phyloP scores from a whole-genome alignment of 345 rosid species.

The Garcia nutans region DNA sequence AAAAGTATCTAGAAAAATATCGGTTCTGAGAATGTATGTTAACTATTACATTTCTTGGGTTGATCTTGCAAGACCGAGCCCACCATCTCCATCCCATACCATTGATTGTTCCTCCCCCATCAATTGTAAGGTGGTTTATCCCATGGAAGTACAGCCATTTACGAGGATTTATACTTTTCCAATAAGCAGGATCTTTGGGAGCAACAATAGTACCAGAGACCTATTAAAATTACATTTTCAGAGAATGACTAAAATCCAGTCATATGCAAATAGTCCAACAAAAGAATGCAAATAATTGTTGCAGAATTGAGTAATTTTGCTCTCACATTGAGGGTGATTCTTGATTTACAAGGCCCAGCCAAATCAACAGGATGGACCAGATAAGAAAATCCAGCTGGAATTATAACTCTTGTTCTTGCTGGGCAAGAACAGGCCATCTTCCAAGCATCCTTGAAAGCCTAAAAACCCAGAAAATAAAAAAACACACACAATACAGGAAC shows the following conservation, averaged over 20 bases:
- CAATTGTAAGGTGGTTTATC: constrained; percentile 65
- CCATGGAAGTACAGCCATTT: constrained; percentile 81
- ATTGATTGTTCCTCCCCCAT: constrained; percentile 74
- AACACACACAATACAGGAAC: no score
- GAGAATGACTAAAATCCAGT: neutral
- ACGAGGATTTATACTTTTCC: constrained; percentile 68
- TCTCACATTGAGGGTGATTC: constrained; percentile 62
- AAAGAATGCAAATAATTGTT: neutral
- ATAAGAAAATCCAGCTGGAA: constrained; percentile 55
- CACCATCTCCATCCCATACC: constrained; percentile 94
- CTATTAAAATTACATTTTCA: constrained; percentile 34
- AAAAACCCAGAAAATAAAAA: constrained; percentile 17
- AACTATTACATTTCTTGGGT: constrained; percentile 45
- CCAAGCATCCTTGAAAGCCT: constrained; percentile 77
- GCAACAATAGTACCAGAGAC: constrained; percentile 74
- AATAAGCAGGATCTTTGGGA: constrained; percentile 67
- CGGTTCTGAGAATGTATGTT: constrained; percentile 14
- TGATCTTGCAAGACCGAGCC: constrained; percentile 74
- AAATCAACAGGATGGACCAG: constrained; percentile 64
- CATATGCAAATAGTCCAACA: constrained; percentile 6
- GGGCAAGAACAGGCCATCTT: constrained; percentile 65
- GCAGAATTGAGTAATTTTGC: neutral
- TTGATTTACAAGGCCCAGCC: constrained; percentile 79
- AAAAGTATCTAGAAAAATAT: constrained; percentile 10
- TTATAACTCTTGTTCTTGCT: constrained; percentile 42